Base-by-base conservation (phyloP, 164 flowering plant genomes). In the Annona cherimola region DNA sequence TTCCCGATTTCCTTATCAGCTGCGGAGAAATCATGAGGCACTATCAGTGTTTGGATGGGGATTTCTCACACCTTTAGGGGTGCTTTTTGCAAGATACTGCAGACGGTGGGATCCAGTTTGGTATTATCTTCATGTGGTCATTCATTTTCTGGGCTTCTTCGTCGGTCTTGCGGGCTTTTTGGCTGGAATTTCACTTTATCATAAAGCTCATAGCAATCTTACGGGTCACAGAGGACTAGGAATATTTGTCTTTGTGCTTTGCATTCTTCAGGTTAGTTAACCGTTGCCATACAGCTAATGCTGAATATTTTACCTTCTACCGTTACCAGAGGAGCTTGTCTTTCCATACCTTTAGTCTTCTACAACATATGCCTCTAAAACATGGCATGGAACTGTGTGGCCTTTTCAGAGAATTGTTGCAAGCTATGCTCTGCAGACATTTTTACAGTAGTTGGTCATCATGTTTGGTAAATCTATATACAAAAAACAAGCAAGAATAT, bases 21-120 rank as follows among this genome's bases (percentile, higher is more conserved):
- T 75, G 73, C 89, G 76, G 81, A 79, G 70, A 79, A 87, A 75
- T 40, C 99, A 95, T 77, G 97, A 93, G 57, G 45, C 83, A 70
- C 60, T 91, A 75, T 94, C 82, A 39, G 35, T 87, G 11, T 4
- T 90, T 40, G 93, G 88, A 73, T 95, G 98, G 98, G 99, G 96
- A 9, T 63, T 90, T 26, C 71, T 95, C 59, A 88, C 90, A 67
- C 98, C 98, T 5, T 16, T 67, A 46, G 99, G 99, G 59, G 92
- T 94, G 45, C 87, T 93, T 55, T 45, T 88, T 40, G 89, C 98
- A 2, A 87, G 99, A 85, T 87, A 91, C 71, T 84, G 81, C 41
- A 88, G 67, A 80, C 89, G 87, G 35, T 81, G 80, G 76, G 97
- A 95, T 69, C 90, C 95, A 6, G 70, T 83, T 3, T 95, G 98